Base-by-base conservation (phyloP, 2,329 filamentous ascomycete genomes). In the Talaromyces sp. region DNA sequence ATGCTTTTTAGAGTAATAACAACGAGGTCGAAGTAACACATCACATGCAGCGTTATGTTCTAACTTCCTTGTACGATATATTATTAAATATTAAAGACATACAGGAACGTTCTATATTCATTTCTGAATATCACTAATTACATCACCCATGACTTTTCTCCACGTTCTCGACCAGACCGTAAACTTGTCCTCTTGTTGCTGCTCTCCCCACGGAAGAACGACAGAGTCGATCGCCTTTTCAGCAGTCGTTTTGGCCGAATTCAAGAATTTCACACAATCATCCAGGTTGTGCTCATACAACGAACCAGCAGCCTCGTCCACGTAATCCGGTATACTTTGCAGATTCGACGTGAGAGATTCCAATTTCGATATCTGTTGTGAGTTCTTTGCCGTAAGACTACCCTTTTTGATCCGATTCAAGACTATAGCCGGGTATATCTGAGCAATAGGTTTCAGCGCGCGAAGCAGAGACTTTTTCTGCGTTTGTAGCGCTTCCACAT, bases 191-290 rank as follows among this genome's bases (percentile, higher is more conserved):
- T 88, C 71, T 62, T 84, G 80, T 0, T 78, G 75, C 0, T 80
- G 4, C 25, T 60, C 39, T 21, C 12, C 31, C 77, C 96, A 96
- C 64, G 96, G 91, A 0, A 85, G 82, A 58, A 80, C 83, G 0
- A 89, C 89, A 8, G 93, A 74, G 39, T 92, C 87, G 42, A 91
- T 88, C 21, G 91, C 88, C 16, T 81, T 79, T 56, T 90, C 83
- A 0, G 90, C 88, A 18, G 68, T 70, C 12, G 68, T 67, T 40
- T 72, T 73, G 5, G 72, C 70, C 61, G 72, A 68, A 40, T 66
- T 65, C 46, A 79, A 63, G 57, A 75, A 75, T 31, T 67, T 66
- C 25, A 67, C 67, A 14, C 72, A 75, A 52, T 71, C 74, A 4
- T 73, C 69, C 21, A 72, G 66, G 62, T 80, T 71, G 21, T 70